phyloP scores from a whole-genome alignment of 2,329 filamentous ascomycete species.

The Cadophora malorum region DNA sequence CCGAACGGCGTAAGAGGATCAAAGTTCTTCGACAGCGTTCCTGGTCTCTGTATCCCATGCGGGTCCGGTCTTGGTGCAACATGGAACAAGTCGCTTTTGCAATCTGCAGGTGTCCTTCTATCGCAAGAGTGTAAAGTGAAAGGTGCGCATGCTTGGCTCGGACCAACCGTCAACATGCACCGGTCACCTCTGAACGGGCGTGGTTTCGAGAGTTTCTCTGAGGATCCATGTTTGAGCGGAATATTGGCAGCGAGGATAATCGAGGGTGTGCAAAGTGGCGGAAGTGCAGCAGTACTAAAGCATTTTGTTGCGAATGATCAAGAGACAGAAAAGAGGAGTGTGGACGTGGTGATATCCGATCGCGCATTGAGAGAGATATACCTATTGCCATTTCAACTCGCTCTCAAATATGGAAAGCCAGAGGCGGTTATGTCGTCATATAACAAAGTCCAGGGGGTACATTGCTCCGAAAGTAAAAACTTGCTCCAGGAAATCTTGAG shows the following conservation, averaged over 20 bases:
- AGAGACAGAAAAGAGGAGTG: conserved; percentile 47
- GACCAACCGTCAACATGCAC: conserved; percentile 59
- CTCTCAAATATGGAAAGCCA: conserved; percentile 48
- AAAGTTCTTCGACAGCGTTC: conserved; percentile 46
- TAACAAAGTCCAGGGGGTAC: conserved; percentile 52
- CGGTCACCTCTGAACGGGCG: conserved; percentile 51
- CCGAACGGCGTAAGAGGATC: conserved; percentile 44
- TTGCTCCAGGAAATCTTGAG: conserved; percentile 49
- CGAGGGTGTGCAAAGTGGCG: conserved; percentile 50
- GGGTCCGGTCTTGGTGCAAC: conserved; percentile 61
- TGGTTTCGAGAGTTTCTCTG: conserved; percentile 55
- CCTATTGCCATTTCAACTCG: conserved; percentile 53
- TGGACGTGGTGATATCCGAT: conserved; percentile 45
- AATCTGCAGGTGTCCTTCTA: not conserved
- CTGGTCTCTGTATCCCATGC: conserved; percentile 45
- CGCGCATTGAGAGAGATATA: conserved; percentile 51
- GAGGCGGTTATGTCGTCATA: conserved; percentile 54
- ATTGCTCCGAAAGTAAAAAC: conserved; percentile 48
- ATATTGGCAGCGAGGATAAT: conserved; percentile 51
- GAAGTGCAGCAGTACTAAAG: conserved; percentile 52
- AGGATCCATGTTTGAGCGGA: conserved; percentile 54
- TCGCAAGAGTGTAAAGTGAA: conserved; percentile 65
- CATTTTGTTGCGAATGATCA: conserved; percentile 54
- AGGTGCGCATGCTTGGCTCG: conserved; percentile 73
- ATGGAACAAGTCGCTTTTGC: conserved; percentile 64